Percentiles rank a stretch among this genome's conserved stretches.
Conservation (phyloP, 768 basidiomycete species). For the Suillus subluteus region DNA sequence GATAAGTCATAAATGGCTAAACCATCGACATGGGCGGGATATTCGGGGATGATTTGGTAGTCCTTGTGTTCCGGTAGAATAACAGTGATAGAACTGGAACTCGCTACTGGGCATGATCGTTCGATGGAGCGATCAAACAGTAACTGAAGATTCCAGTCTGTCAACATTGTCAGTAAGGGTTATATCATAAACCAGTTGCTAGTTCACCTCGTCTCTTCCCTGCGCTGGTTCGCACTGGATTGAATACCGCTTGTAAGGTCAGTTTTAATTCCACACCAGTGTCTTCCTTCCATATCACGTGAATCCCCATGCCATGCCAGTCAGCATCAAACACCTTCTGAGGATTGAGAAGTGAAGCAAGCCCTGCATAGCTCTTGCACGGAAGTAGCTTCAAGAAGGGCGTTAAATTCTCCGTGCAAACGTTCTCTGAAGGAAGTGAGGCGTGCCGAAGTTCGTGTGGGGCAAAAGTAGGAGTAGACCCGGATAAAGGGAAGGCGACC, state of each 20-base stretch:
- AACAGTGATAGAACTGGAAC: constrained; percentile 57
- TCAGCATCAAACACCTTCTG: constrained; percentile 87
- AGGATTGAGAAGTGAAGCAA: constrained; percentile 82
- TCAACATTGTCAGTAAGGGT: constrained; percentile 10
- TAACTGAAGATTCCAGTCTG: constrained; percentile 76
- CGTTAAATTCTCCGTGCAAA: constrained; percentile 98
- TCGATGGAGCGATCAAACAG: constrained; percentile 70
- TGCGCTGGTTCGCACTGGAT: constrained; percentile 66
- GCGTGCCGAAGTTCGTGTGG: constrained; percentile 73
- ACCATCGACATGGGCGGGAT: constrained; percentile 37
- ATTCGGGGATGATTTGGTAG: constrained; percentile 58
- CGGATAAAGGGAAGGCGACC: constrained; percentile 66
- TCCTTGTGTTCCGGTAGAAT: constrained; percentile 44
- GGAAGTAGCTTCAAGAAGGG: constrained; percentile 95
- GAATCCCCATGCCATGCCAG: constrained; percentile 88
- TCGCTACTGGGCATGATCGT: constrained; percentile 71
- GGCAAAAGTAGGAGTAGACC: constrained; percentile 48
- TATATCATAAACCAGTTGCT: background rate
- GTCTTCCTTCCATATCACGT: constrained; percentile 64
- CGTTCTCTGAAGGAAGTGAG: constrained; percentile 77
- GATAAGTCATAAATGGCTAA: constrained; percentile 53
- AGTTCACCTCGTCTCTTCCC: constrained; percentile 57
- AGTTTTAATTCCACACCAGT: constrained; percentile 67
- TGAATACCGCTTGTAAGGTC: constrained; percentile 74
- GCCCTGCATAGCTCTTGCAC: constrained; percentile 86